Conservation (phyloP, 306 rosid species). For the Aeschynomene evenia region DNA sequence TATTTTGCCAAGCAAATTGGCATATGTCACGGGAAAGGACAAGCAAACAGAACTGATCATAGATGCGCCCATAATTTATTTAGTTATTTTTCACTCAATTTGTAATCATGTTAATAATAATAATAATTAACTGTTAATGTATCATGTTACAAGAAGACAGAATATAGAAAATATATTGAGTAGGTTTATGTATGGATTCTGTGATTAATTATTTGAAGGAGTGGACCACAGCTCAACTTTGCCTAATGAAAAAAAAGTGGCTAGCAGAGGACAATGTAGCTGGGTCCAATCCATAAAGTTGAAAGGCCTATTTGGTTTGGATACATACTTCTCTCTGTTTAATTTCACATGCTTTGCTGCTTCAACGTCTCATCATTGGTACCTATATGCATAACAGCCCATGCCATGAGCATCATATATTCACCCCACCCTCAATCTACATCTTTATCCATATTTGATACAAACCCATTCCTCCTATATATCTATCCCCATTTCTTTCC, state of each 20-base stretch:
- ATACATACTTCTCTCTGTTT: background rate
- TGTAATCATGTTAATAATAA: no score
- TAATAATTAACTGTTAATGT: no score
- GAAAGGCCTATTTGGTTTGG: background rate
- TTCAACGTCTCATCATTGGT: slow-evolving; percentile 9
- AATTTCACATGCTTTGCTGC: slow-evolving; percentile 32
- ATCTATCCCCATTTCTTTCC: background rate
- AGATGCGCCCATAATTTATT: background rate
- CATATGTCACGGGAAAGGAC: background rate
- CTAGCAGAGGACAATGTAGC: background rate
- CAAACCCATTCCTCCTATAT: background rate
- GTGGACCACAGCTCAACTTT: slow-evolving; percentile 28
- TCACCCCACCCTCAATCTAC: background rate
- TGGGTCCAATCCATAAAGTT: slow-evolving; percentile 1
- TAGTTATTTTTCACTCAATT: no score
- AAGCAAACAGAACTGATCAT: background rate
- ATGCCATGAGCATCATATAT: background rate
- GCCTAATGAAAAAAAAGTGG: background rate
- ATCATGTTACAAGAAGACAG: background rate
- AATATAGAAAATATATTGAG: background rate
- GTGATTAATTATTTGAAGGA: background rate
- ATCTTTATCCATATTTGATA: background rate
- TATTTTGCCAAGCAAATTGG: background rate
- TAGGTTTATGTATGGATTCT: background rate
- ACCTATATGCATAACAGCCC: background rate